A percentile compares a stretch with the other conserved stretches of the same genome.
Conservation (phyloP, 208 protist species). For the Trypanosoma grayi region DNA sequence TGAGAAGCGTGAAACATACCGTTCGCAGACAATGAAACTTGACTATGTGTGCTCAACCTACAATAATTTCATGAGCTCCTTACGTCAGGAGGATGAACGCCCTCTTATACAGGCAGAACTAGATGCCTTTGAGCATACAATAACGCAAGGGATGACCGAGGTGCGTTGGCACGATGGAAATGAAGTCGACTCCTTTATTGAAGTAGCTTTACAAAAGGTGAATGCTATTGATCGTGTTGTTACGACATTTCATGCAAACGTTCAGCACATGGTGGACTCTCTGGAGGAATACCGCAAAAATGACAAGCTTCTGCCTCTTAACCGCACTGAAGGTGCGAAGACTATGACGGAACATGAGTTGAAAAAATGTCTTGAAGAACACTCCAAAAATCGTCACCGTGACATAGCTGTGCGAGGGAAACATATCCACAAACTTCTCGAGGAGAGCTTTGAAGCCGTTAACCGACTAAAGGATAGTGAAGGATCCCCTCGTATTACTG, state of each 20-base stretch:
- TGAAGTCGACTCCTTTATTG: constrained; percentile 90
- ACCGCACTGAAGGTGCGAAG: constrained; percentile 78
- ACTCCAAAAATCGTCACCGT: constrained; percentile 48
- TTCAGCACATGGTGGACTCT: constrained; percentile 76
- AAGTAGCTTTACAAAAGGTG: constrained; percentile 77
- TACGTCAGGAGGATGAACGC: constrained; percentile 90
- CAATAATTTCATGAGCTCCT: constrained; percentile 89
- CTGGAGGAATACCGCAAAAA: constrained; percentile 74
- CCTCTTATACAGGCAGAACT: constrained; percentile 91
- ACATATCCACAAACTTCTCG: constrained; percentile 78
- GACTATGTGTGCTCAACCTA: constrained; percentile 93
- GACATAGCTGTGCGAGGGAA: constrained; percentile 63
- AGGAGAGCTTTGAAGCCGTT: constrained; percentile 76
- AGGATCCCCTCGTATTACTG: constrained; percentile 27
- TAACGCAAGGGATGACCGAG: constrained; percentile 65
- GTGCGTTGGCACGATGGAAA: constrained; percentile 91
- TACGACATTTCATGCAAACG: constrained; percentile 87
- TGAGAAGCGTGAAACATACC: constrained; percentile 89
- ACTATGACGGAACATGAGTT: constrained; percentile 90
- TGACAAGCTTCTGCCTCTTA: constrained; percentile 85
- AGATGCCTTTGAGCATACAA: constrained; percentile 78
- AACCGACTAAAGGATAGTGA: constrained; percentile 71
- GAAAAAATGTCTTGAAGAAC: constrained; percentile 76
- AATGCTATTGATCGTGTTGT: constrained; percentile 82
- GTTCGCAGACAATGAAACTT: constrained; percentile 90